These are phyloP conservation scores for Annulohypoxylon stygium DNA, from an alignment of 495 filamentous ascomycete species.

Conservation along the genomic window DNA sequence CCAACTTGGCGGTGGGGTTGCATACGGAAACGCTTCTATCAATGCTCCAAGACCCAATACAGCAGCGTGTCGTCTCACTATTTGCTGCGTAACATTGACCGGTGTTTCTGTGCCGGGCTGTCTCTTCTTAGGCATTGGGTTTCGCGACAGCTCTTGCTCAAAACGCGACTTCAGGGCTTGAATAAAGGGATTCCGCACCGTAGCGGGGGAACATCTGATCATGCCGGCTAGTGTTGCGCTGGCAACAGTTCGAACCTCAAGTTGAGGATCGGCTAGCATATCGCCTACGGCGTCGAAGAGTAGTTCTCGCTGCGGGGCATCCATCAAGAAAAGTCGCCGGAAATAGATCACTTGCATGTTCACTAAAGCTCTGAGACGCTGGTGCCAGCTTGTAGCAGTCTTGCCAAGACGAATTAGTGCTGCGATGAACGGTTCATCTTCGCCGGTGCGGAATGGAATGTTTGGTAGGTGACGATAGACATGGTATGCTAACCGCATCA, in stretches of 20 bases:
- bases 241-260: slow-evolving; percentile 95
- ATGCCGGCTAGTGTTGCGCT: slow-evolving; percentile 93
- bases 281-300: slow-evolving; percentile 91
- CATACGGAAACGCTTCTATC: slow-evolving; percentile 97
- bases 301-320: slow-evolving; percentile 76
- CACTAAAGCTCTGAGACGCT: slow-evolving; percentile 94
- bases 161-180: slow-evolving; percentile 81
- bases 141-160: slow-evolving; percentile 77
- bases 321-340: slow-evolving; percentile 93
- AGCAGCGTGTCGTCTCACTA: slow-evolving; percentile 87
- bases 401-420: slow-evolving; percentile 91
- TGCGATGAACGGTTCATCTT: slow-evolving; percentile 84
- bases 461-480: slow-evolving; percentile 98
- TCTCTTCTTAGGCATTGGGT: slow-evolving; percentile 86
- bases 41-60: slow-evolving; percentile 92
- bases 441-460: slow-evolving; percentile 89
- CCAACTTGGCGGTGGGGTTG: slow-evolving; percentile 90
- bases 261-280: slow-evolving; percentile 93
- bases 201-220: slow-evolving; percentile 95
- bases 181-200: slow-evolving; percentile 81
- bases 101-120: slow-evolving; percentile 80
- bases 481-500: slow-evolving; percentile 94
- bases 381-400: slow-evolving; percentile 92
- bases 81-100: slow-evolving; percentile 78
- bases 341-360: slow-evolving; percentile 99